Evolutionary conservation across 2,329 filamentous ascomycete species (phyloP), one percentile per base, ranked within the genome.

Genomic region (Fusarium sp.): DNA sequence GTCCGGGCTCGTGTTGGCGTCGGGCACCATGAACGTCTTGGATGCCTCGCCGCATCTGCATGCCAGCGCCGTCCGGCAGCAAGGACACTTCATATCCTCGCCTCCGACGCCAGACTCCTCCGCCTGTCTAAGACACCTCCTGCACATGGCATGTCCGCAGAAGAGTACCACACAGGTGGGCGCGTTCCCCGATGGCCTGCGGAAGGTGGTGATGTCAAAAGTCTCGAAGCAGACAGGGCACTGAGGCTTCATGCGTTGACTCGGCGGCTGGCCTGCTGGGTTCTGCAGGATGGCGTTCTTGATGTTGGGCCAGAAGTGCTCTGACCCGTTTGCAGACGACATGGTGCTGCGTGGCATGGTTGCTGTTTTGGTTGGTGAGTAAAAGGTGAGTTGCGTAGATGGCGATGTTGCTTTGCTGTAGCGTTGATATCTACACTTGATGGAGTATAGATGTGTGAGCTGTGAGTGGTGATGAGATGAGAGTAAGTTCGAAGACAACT

Each of bases 131-230:
- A 52, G 50, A n/a, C 75, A 80, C 4, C 16, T 1, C 2, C 36
- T 14, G 31, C 79, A 80, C 18, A 79, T 63, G 18, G 78, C 59
- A 61, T 80, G 79, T 0, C 79, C 79, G 59, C 79, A 80, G 18
- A 66, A 31, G 5, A 77, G 54, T 13, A 78, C 8, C 18, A 68
- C 35, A 14, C 67, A 65, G 1, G 13, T 20, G 1, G 14, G 60
- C 0, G 31, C 8, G 10, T 67, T 38, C 1, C 18, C 29, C 1
- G 20, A 1, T 31, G 18, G 20, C 0, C 16, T 7, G 29, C 68
- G 35, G n/a, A 71, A 66, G 2, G 69, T 72, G 3, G 58, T 31
- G 9, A 76, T 50, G 3, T 35, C 18, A 9, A 78, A n/a, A 0
- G 35, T n/a, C 0, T 79, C 66, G 5, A 65, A 11, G 9, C 77